Conservation (phyloP, 805 yeast species). For the Ogataea parapolymorpha region DNA sequence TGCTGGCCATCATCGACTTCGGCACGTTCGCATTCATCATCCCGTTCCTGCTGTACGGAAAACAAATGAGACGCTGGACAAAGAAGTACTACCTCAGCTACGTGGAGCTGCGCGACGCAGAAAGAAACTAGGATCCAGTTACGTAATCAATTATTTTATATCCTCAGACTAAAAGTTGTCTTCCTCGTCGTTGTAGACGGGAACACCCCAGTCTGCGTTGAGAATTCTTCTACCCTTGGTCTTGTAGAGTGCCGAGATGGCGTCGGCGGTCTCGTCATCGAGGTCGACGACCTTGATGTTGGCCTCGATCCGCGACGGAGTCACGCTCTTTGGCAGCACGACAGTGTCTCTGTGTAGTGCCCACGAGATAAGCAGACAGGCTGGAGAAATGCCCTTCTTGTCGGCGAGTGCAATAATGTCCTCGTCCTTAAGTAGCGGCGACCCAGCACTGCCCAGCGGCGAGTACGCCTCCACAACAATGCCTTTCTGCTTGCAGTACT, state of each 20-base stretch:
- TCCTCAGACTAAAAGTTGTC: slow-evolving; percentile 1
- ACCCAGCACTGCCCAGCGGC: slow-evolving; percentile 63
- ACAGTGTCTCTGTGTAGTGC: slow-evolving; percentile 53
- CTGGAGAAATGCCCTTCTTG: slow-evolving; percentile 42
- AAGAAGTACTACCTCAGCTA: slow-evolving; percentile 51
- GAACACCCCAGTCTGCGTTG: slow-evolving; percentile 20
- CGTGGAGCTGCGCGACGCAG: slow-evolving; percentile 50
- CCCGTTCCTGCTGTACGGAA: slow-evolving; percentile 37
- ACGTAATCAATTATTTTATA: too few species aligned
- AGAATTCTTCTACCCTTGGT: slow-evolving; percentile 16
- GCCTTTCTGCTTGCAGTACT: slow-evolving; percentile 48
- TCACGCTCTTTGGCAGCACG: slow-evolving; percentile 50
- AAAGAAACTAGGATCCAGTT: slow-evolving; percentile 3
- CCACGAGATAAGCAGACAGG: slow-evolving; percentile 57
- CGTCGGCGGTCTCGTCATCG: slow-evolving; percentile 33
- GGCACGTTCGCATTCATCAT: slow-evolving; percentile 48
- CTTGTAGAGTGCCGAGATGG: slow-evolving; percentile 7
- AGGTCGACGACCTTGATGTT: slow-evolving; percentile 37
- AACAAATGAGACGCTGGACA: slow-evolving; percentile 48
- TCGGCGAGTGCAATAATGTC: slow-evolving; percentile 42
- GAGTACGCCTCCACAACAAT: slow-evolving; percentile 71
- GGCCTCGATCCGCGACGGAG: slow-evolving; percentile 39
- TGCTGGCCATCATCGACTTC: slow-evolving; percentile 57
- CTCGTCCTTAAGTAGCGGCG: slow-evolving; percentile 48
- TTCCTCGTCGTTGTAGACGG: slow-evolving; percentile 22